A percentile compares a stretch with the other conserved stretches of the same genome.
Conservation (phyloP, 2,329 filamentous ascomycete species). For the Pochonia chlamydosporia region DNA sequence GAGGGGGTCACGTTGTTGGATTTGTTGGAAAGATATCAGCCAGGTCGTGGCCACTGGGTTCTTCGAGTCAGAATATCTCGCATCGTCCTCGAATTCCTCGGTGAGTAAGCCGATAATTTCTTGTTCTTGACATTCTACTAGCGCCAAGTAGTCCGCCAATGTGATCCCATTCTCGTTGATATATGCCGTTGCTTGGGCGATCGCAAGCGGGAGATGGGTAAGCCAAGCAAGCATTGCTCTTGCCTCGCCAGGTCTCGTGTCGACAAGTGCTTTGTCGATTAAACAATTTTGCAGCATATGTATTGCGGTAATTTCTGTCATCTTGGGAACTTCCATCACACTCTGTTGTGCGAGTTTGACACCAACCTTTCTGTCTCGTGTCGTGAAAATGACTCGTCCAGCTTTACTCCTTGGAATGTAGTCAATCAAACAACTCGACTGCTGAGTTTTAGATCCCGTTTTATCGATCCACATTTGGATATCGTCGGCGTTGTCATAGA, state of each 20-base stretch:
- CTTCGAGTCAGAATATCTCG: conserved; percentile 23
- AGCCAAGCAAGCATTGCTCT: conserved; percentile 12
- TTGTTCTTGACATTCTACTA: conserved; percentile 25
- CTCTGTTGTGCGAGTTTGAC: conserved; percentile 5
- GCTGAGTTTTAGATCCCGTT: neutral
- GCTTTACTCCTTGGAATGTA: conserved; percentile 5
- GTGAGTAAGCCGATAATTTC: conserved; percentile 13
- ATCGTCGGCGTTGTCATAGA: conserved; percentile 11
- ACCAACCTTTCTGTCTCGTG: conserved; percentile 6
- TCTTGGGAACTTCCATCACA: conserved; percentile 2
- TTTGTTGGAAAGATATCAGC: conserved; percentile 33
- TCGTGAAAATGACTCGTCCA: conserved; percentile 9
- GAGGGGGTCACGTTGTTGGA: conserved; percentile 18
- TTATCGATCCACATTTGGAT: conserved; percentile 6
- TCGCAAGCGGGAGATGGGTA: conserved; percentile 28
- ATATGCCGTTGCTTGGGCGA: conserved; percentile 32
- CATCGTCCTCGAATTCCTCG: conserved; percentile 27
- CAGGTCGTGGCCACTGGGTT: conserved; percentile 32
- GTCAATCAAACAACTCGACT: conserved; percentile 6
- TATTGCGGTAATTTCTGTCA: conserved; percentile 1
- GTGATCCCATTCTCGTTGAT: conserved; percentile 23
- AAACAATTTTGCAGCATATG: conserved; percentile 3
- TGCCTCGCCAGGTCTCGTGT: neutral
- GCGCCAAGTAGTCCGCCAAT: conserved; percentile 24
- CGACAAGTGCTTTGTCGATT: neutral